Evolutionary conservation across 495 filamentous ascomycete genomes (phyloP).

Genomic region (Massariosphaeria phaeospora): DNA sequence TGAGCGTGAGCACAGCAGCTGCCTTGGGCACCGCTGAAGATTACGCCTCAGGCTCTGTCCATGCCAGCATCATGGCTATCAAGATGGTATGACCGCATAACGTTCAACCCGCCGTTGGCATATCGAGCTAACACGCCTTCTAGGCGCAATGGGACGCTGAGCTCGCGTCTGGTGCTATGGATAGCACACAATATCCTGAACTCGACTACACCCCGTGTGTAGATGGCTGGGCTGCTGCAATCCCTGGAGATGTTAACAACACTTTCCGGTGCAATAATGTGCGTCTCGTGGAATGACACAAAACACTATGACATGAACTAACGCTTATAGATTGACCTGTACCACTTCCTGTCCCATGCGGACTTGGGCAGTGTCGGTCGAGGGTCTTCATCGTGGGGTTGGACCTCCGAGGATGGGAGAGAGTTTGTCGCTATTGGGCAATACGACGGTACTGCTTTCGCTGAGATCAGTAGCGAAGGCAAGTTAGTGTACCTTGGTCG

Average conservation of each 20-base stretch:
- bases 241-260: constrained; percentile 40
- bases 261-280: constrained; percentile 50
- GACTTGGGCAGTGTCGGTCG: constrained; percentile 45
- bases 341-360: constrained; percentile 51
- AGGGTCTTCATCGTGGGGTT: constrained; percentile 46
- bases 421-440: constrained; percentile 57
- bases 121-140: no score
- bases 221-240: no score
- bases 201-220: no score
- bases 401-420: constrained; percentile 53
- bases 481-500: constrained; percentile 53
- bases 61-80: no score
- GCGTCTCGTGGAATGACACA: not conserved
- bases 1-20: no score
- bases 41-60: no score
- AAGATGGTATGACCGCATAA: no score
- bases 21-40: no score
- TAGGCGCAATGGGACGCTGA: no score
- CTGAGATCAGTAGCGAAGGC: constrained; percentile 49
- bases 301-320: not conserved
- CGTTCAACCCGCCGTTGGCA: no score
- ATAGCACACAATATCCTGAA: no score
- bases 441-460: constrained; percentile 55
- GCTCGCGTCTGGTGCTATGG: no score
- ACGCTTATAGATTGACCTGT: constrained; percentile 49